A percentile compares a stretch with the other conserved stretches of the same genome.
Evolutionary conservation across 345 rosid genomes (phyloP).

Genomic region (Brassica nigra): DNA sequence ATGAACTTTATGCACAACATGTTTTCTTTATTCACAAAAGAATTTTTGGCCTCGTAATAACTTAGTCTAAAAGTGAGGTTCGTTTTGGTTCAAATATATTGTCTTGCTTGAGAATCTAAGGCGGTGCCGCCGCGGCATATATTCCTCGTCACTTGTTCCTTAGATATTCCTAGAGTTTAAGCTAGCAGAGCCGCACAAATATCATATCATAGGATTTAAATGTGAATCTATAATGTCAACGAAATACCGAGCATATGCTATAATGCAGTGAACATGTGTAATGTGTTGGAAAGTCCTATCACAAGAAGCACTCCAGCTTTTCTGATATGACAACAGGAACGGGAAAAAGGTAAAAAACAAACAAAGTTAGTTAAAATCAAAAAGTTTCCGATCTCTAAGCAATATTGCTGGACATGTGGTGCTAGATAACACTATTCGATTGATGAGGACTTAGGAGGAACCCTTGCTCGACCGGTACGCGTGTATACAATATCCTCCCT

Average conservation of each 20-base stretch:
- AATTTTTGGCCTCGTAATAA: neutral
- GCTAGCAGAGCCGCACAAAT: neutral
- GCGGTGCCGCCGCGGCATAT: constrained; percentile 19
- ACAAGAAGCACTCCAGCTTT: constrained; percentile 8
- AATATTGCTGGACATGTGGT: neutral
- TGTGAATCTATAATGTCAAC: constrained; percentile 15
- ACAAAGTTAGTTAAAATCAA: neutral
- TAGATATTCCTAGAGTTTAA: neutral
- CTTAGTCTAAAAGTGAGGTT: constrained; percentile 33
- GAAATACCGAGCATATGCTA: constrained; percentile 4
- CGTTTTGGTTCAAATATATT: constrained; percentile 26
- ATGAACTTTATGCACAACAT: constrained; percentile 29
- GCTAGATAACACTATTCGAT: neutral
- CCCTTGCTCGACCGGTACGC: neutral
- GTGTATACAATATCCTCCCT: neutral
- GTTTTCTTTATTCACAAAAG: constrained; percentile 28
- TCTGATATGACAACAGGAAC: constrained; percentile 5
- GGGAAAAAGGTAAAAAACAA: neutral
- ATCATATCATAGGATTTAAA: neutral
- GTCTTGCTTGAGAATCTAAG: constrained; percentile 28
- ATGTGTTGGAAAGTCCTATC: constrained; percentile 5
- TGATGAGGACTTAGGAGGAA: neutral
- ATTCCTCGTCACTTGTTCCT: constrained; percentile 32
- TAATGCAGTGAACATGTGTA: neutral
- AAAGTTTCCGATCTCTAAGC: neutral